Base-by-base conservation (phyloP, 2,329 filamentous ascomycete species). In the Neofusicoccum sp. region DNA sequence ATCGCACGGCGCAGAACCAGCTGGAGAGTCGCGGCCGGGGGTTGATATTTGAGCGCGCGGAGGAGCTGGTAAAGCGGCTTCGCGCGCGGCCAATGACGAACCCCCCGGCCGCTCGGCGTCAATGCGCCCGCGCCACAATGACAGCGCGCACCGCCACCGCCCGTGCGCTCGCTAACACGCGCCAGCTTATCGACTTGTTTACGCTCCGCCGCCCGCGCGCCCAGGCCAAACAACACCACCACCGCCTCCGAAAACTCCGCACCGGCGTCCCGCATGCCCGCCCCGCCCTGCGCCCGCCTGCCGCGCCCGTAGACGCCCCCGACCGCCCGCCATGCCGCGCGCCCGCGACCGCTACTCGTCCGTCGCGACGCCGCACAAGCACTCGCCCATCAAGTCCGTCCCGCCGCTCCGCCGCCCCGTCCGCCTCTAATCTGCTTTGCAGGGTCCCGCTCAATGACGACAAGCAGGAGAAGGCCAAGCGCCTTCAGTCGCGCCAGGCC, bases 361-460 rank as follows among this genome's bases (percentile, higher is more conserved):
- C 67, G 73, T 69, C 54, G 77, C 77, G 49, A 83, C 80, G 63
- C 81, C 79, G 65, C 81, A 81, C 65, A 83, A 81, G 67, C 34
- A 41, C 20, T 28, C 51, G 24, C 51, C 51, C 26, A 61, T 61
- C 49, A 61, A 48, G 59, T 61, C 59, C 24, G 61, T 41, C 28
- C 58, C 49, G 31, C 26, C n/a, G 26, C n/a, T 20, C n/a, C 36
- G 26, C 28, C 38, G 16, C 40, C 30, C 26, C 30, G 43, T 38
- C 12, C n/a, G 26, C 24, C 24, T 16, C 48, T 60, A 54, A 59
- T 44, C 33, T 33, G 36, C 36, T 66, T 38, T 56, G 47, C 69
- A 96, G 91, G 74, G 96, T 99, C 63, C 93, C 95, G 36, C 85
- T 99, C 64, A 98, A 98, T 79, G 95, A 99, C 79, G 95, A 99